These are phyloP conservation scores for Thelephora terrestris DNA, from an alignment of 1,284 basidiomycete genomes.

Conservation along the genomic window DNA sequence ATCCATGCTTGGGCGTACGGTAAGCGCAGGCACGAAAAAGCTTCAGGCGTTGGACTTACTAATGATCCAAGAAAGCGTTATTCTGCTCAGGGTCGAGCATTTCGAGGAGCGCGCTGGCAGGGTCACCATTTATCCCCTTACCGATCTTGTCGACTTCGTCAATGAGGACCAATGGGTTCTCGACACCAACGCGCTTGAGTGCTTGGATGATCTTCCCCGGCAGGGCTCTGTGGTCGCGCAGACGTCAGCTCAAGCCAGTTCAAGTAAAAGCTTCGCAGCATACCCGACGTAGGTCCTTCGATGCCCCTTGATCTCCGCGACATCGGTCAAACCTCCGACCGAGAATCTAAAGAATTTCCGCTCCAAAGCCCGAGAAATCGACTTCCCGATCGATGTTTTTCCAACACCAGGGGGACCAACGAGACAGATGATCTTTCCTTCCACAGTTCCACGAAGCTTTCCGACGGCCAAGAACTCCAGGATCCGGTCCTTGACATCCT, in stretches of 20 bases:
- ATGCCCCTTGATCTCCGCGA: conserved; percentile 99
- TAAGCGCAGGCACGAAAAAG: neutral
- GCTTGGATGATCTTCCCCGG: conserved; percentile 99
- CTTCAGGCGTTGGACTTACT: conserved; percentile 40
- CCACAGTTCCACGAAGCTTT: conserved; percentile 91
- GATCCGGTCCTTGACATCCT: conserved; percentile 95
- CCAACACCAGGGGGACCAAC: conserved; percentile 97
- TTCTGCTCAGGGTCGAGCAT: conserved; percentile 99
- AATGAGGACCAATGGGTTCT: conserved; percentile 94
- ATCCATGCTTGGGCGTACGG: conserved; percentile 60
- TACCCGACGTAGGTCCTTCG: conserved; percentile 92
- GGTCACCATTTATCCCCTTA: conserved; percentile 93
- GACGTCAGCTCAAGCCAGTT: conserved; percentile 4
- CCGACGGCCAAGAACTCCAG: conserved; percentile 98
- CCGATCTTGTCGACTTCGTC: conserved; percentile 99
- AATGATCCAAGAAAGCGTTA: conserved; percentile 91
- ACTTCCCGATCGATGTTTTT: conserved; percentile 92
- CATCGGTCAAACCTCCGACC: conserved; percentile 93
- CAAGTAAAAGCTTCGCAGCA: conserved; percentile 18
- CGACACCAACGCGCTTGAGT: conserved; percentile 91
- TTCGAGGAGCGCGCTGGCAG: conserved; percentile 87
- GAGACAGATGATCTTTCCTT: conserved; percentile 97
- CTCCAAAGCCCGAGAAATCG: conserved; percentile 80
- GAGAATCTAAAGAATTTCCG: conserved; percentile 94
- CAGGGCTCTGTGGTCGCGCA: conserved; percentile 52